These are phyloP conservation scores for Fusarium brevicatenulatum DNA, from an alignment of 2,329 filamentous ascomycete genomes.

Conservation along the genomic window DNA sequence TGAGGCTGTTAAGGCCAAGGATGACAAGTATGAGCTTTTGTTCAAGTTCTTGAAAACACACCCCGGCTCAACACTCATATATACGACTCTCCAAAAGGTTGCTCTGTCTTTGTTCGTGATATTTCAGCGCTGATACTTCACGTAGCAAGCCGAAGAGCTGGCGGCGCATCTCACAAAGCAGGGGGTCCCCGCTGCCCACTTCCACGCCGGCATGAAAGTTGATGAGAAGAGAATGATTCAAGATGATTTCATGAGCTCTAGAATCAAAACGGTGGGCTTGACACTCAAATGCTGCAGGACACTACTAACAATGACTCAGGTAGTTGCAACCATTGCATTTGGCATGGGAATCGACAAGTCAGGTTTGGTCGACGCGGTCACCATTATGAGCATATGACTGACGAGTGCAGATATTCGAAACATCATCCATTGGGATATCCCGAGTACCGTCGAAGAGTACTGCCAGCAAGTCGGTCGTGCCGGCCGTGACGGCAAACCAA, in stretches of 20 bases:
- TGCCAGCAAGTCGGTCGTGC: slow-evolving; percentile 67
- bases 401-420: slow-evolving; percentile 59
- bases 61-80: slow-evolving; percentile 67
- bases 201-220: slow-evolving; percentile 62
- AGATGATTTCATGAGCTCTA: slow-evolving; percentile 61
- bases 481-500: slow-evolving; percentile 62
- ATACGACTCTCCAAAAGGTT: slow-evolving; percentile 66
- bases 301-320: slow-evolving; percentile 13
- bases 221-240: slow-evolving; percentile 58
- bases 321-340: slow-evolving; percentile 65
- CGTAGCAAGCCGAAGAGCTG: slow-evolving; percentile 56
- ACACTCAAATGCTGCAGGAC: accelerated
- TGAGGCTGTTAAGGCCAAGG: slow-evolving; percentile 52
- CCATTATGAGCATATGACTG: background rate
- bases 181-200: slow-evolving; percentile 56
- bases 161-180: slow-evolving; percentile 50
- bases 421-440: slow-evolving; percentile 63
- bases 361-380: slow-evolving; percentile 26
- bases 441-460: slow-evolving; percentile 65
- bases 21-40: slow-evolving; percentile 58
- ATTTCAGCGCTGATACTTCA: slow-evolving; percentile 1
- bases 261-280: slow-evolving; percentile 49
- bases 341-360: slow-evolving; percentile 69
- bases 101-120: background rate
- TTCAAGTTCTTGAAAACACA: slow-evolving; percentile 60